Evolutionary conservation across 2,329 filamentous ascomycete species (phyloP).

Genomic region (Cylindrodendrum hubeiense): DNA sequence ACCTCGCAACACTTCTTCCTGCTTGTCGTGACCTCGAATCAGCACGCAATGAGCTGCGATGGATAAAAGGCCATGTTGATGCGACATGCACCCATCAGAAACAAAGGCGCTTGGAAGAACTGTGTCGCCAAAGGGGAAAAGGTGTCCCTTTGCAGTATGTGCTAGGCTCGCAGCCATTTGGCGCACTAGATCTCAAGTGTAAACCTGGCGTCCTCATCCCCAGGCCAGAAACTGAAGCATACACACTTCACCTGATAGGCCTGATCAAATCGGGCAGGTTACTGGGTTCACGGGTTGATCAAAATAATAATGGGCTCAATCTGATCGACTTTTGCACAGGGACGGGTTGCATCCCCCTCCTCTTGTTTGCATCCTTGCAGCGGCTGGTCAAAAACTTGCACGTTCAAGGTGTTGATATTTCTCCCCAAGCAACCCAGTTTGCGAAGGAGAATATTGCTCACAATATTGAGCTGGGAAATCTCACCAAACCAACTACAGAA

Average conservation of each 20-base stretch:
- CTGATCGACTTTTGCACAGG: slow-evolving; percentile 92
- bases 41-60: slow-evolving; percentile 77
- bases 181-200: slow-evolving; percentile 82
- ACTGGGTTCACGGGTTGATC: slow-evolving; percentile 21
- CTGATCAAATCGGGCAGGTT: slow-evolving; percentile 50
- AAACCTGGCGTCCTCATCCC: slow-evolving; percentile 86
- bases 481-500: slow-evolving; percentile 30
- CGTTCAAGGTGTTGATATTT: slow-evolving; percentile 82
- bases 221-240: slow-evolving; percentile 80
- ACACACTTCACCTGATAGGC: slow-evolving; percentile 67
- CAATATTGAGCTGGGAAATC: slow-evolving; percentile 54
- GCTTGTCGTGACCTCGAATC: slow-evolving; percentile 73
- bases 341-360: slow-evolving; percentile 88
- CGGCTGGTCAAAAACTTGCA: slow-evolving; percentile 55
- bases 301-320: slow-evolving; percentile 55
- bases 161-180: slow-evolving; percentile 89
- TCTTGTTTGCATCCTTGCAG: slow-evolving; percentile 74
- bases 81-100: slow-evolving; percentile 31
- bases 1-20: slow-evolving; percentile 72
- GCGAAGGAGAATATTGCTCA: slow-evolving; percentile 72
- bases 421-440: slow-evolving; percentile 72
- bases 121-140: slow-evolving; percentile 63
- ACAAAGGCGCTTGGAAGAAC: slow-evolving; percentile 46
- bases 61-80: slow-evolving; percentile 74
- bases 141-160: slow-evolving; percentile 92